Percentiles rank a stretch among this genome's conserved stretches.
phyloP scores from a whole-genome alignment of 192 early-diverging fungal species.

The Linnemannia exigua region DNA sequence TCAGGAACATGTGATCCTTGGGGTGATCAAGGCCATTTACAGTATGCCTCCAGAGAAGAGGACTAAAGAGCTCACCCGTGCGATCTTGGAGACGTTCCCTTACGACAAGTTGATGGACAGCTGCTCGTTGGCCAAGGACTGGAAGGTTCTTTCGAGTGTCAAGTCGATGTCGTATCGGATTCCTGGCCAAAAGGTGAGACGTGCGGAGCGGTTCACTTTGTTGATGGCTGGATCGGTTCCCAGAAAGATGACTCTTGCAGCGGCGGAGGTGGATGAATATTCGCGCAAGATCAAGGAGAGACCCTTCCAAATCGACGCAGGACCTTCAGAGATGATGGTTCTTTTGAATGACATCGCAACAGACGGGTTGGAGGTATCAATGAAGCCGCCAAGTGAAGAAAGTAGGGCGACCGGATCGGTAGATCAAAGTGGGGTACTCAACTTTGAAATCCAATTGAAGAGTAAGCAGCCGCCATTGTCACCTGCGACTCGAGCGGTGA shows the following conservation, averaged over 20 bases:
- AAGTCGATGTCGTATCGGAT: constrained; percentile 25
- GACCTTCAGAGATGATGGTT: constrained; percentile 41
- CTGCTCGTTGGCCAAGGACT: constrained; percentile 36
- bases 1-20: constrained; percentile 23
- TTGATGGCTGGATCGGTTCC: constrained; percentile 33
- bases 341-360: constrained; percentile 21
- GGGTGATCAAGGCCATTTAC: constrained; percentile 46
- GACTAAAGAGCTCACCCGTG: constrained; percentile 13
- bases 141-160: constrained; percentile 33
- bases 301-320: constrained; percentile 19
- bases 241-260: constrained; percentile 18
- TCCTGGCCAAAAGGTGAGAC: constrained; percentile 38
- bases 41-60: constrained; percentile 17
- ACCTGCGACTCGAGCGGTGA: neutral
- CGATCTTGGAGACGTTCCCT: constrained; percentile 16
- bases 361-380: constrained; percentile 20
- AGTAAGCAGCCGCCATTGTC: neutral
- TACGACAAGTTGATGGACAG: neutral
- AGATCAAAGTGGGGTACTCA: constrained; percentile 10
- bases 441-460: constrained; percentile 19
- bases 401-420: neutral
- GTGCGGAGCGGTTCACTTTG: constrained; percentile 29
- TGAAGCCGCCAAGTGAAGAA: neutral
- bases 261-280: constrained; percentile 14
- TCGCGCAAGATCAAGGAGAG: neutral